Percentiles rank a stretch among this genome's conserved stretches.
Conservation (phyloP, 768 basidiomycete genomes). For the Pisolithus marmoratus region DNA sequence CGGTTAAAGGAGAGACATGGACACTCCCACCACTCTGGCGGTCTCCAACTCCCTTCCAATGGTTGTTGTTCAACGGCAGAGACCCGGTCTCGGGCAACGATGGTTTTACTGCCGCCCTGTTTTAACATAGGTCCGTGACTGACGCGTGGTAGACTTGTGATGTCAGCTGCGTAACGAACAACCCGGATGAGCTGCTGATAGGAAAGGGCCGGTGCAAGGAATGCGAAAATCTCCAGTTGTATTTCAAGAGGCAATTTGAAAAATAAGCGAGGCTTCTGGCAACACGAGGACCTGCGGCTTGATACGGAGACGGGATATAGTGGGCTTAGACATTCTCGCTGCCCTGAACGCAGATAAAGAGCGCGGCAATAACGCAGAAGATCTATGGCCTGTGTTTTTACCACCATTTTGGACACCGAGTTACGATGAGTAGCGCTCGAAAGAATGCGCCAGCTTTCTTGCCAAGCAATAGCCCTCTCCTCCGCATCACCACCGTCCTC, state of each 20-base stretch:
- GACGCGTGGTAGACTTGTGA: conserved; percentile 38
- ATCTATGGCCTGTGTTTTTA: conserved; percentile 41
- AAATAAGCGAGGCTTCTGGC: conserved; percentile 24
- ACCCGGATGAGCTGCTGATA: conserved; percentile 49
- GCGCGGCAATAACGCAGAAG: conserved; percentile 47
- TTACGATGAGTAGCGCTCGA: conserved; percentile 39
- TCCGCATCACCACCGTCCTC: conserved; percentile 25
- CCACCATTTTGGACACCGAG: conserved; percentile 29
- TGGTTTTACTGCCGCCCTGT: conserved; percentile 1
- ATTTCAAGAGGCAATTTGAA: conserved; percentile 50
- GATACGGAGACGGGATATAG: conserved; percentile 4
- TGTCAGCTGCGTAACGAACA: conserved; percentile 43
- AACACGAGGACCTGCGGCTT: conserved; percentile 3
- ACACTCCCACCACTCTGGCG: conserved; percentile 30
- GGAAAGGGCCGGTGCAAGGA: conserved; percentile 54
- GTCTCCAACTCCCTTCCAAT: conserved; percentile 31
- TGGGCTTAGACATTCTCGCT: conserved; percentile 1
- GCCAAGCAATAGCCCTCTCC: conserved; percentile 23
- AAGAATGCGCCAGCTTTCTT: conserved; percentile 29
- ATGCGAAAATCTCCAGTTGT: conserved; percentile 50
- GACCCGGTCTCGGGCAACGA: conserved; percentile 8
- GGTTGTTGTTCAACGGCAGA: conserved; percentile 4
- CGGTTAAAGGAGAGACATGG: conserved; percentile 20
- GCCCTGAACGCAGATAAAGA: conserved; percentile 37
- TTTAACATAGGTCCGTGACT: conserved; percentile 16